These are phyloP conservation scores for Torulaspora delbrueckii DNA, from an alignment of 805 yeast species.

Conservation along the genomic window DNA sequence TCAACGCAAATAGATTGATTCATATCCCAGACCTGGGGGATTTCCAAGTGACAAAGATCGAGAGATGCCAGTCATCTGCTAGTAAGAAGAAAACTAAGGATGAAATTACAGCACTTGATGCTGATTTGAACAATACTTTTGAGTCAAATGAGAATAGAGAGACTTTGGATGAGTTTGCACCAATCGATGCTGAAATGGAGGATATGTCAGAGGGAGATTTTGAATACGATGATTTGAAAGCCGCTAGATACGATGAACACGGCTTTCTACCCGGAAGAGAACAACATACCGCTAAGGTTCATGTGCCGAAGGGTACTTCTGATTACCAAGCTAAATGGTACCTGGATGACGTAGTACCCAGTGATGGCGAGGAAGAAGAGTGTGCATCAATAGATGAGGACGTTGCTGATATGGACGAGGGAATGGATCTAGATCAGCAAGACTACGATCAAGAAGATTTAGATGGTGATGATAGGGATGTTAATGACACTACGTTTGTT, in stretches of 20 bases:
- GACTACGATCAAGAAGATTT: conserved; percentile 37
- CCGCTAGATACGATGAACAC: conserved; percentile 40
- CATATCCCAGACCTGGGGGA: conserved; percentile 92
- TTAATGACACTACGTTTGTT: conserved; percentile 53
- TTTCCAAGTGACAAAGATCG: conserved; percentile 67
- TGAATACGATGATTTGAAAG: conserved; percentile 29
- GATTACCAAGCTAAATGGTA: conserved; percentile 80
- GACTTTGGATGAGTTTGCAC: conserved; percentile 54
- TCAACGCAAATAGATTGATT: conserved; percentile 69
- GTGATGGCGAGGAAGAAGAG: conserved; percentile 36
- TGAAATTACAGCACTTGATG: conserved; percentile 20
- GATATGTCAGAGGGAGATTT: conserved; percentile 36
- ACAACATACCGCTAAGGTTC: conserved; percentile 34
- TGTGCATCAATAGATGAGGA: conserved; percentile 34
- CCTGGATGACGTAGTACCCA: conserved; percentile 49
- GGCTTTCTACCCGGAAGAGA: conserved; percentile 37
- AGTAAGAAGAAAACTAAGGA: conserved; percentile 23
- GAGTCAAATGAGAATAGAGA: conserved; percentile 46
- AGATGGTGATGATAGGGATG: conserved; percentile 44
- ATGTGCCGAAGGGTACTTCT: conserved; percentile 70
- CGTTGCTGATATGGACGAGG: conserved; percentile 28
- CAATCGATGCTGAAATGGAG: conserved; percentile 49
- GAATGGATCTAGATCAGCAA: conserved; percentile 31
- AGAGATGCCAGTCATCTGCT: conserved; percentile 39
- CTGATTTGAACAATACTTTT: conserved; percentile 24